phyloP scores from a whole-genome alignment of 495 filamentous ascomycete species.

The Pyrenopolyporus hunteri region DNA sequence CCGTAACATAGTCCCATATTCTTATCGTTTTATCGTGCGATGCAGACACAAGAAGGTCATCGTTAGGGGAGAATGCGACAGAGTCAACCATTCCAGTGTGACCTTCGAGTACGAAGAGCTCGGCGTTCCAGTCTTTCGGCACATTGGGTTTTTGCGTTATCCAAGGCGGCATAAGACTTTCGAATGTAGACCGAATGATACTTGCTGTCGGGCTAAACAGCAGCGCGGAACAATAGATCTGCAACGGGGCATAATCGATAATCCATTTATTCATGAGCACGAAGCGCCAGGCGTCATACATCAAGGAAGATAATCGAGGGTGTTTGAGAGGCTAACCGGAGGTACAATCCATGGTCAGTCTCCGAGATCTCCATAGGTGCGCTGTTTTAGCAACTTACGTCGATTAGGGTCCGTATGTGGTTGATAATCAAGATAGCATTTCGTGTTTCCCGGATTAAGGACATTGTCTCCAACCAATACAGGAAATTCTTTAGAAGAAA shows the following conservation, averaged over 20 bases:
- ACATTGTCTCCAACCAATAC: not conserved
- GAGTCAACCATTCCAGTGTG: not conserved
- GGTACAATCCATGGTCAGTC: not conserved
- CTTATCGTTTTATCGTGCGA: not conserved
- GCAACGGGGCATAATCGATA: not conserved
- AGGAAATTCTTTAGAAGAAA: not conserved
- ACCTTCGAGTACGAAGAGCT: not conserved
- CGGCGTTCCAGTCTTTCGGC: not conserved
- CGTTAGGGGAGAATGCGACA: not conserved
- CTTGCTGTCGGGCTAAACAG: not conserved
- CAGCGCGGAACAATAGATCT: not conserved
- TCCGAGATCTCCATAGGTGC: not conserved
- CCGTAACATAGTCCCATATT: no score
- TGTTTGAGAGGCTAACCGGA: no score
- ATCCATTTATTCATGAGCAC: not conserved
- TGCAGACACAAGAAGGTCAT: not conserved
- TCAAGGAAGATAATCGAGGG: not conserved
- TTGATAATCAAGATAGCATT: not conserved
- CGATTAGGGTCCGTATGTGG: not conserved
- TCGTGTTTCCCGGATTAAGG: not conserved
- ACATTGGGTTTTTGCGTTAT: not conserved
- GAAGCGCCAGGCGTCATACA: not conserved
- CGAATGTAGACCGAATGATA: not conserved
- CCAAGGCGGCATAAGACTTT: not conserved
- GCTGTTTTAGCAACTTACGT: not conserved